Base-by-base conservation (phyloP, 148 eudicot species). In the Selenicereus undatus region DNA sequence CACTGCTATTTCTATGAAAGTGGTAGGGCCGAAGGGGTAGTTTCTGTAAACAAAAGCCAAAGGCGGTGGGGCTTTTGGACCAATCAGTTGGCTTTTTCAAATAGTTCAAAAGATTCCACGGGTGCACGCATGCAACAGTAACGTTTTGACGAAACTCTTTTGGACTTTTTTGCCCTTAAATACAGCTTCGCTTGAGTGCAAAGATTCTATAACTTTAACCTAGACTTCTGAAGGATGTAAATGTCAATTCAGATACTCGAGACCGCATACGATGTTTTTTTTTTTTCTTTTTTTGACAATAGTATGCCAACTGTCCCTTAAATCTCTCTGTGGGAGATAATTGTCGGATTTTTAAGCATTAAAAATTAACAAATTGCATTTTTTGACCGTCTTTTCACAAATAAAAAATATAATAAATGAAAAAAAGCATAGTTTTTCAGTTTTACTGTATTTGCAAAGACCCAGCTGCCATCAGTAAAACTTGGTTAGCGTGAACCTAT, bases 61-160 rank as follows among this genome's bases (percentile, higher is more conserved):
- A 58, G n/a, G 0, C n/a, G 30, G 26, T 71, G 79, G 85, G 81
- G 43, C 1, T 5, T 52, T 70, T 30, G 32, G 77, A 35, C 24
- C 20, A 36, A 11, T 56, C 16, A 60, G 30, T 69, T 79, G 16
- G 76, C 79, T 66, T 20, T 64, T 83, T 83, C 73, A 83, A 83
- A 79, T 75, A 75, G 69, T 66, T 39, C 21, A 72, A 39, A 76
- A 71, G 81, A 82, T 54, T 71, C 52, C 29, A 2, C 8, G 26
- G 11, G 11, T 39, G 43, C 5, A 39, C 68, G n/a, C 62, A 18
- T 56, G 62, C 22, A 48, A 56, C 68, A 66, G 74, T 73, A 78
- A 74, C 84, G 84, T 78, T 83, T 64, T 82, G 6, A 64, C 68
- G 66, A 81, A 18, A 21, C 5, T 26, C 9, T 3, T 48, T 72